Evolutionary conservation across 306 rosid genomes (phyloP).

Genomic region (Dalbergia cultrata): DNA sequence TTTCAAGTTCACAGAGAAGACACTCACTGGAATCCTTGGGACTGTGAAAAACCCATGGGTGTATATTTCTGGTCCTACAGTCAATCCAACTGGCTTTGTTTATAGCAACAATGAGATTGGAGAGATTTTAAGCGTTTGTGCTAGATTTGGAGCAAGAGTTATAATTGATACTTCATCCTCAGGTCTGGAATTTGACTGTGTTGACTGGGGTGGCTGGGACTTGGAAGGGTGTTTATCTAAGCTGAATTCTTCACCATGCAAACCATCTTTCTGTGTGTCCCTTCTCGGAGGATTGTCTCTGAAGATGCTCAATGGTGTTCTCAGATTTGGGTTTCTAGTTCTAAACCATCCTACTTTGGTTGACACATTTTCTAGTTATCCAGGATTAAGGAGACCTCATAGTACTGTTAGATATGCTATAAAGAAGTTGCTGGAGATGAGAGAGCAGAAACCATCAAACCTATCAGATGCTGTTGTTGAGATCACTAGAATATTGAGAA

Average conservation of each 20-base stretch:
- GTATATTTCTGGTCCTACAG: constrained; percentile 94
- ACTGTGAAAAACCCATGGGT: constrained; percentile 84
- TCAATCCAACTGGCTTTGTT: constrained; percentile 89
- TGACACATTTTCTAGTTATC: constrained; percentile 71
- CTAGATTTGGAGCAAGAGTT: constrained; percentile 89
- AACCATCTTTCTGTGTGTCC: constrained; percentile 75
- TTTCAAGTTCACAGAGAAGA: constrained; percentile 74
- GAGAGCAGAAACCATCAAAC: constrained; percentile 70
- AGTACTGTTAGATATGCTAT: constrained; percentile 85
- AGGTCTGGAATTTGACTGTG: constrained; percentile 85
- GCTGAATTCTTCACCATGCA: constrained; percentile 59
- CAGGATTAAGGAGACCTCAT: constrained; percentile 90
- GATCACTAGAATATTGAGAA: constrained; percentile 63
- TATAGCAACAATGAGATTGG: constrained; percentile 79
- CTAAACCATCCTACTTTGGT: constrained; percentile 69
- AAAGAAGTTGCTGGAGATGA: constrained; percentile 79
- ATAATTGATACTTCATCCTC: constrained; percentile 92
- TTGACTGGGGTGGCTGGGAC: constrained; percentile 89
- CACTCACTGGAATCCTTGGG: constrained; percentile 66
- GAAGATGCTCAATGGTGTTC: constrained; percentile 77
- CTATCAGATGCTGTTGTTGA: constrained; percentile 70
- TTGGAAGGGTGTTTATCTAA: constrained; percentile 69
- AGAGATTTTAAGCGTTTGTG: constrained; percentile 69
- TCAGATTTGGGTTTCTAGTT: constrained; percentile 85
- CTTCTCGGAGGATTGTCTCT: constrained; percentile 92